Evolutionary conservation across 2,329 filamentous ascomycete genomes (phyloP), one percentile per base, ranked within the genome.

Genomic region (Penicillium oxalicum): DNA sequence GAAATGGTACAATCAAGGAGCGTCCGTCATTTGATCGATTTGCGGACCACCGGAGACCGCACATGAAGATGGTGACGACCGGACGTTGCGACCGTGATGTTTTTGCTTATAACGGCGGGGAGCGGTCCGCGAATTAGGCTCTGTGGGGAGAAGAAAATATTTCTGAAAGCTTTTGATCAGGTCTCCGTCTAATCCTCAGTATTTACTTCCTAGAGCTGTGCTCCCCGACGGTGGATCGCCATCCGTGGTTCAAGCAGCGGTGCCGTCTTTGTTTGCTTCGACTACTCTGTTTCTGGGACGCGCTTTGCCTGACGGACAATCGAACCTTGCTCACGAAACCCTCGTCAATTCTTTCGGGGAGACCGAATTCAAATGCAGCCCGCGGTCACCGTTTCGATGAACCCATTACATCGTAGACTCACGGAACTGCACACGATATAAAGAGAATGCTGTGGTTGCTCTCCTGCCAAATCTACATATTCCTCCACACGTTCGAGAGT

Each of bases 1-100:
- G 29, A 32, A 11, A 32, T 18, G 29, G 2, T 5, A 32, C 7
- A 32, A 7, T 8, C 29, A 8, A 32, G 29, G 29, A 32, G 18
- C 36, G 9, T 11, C 32, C 42, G 53, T 58, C 53, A 58, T 40
- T 56, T 56, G 53, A 54, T 43, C 38, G 29, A 32, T 32, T 32
- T 32, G 42, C 42, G 42, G 42, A 18, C 42, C 26, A 24, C 32
- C 42, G 42, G 41, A 44, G 24, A 43, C 25, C 9, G n/a, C 29
- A 11, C 8, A 3, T 7, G 29, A 7, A 11, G 29, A 5, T 7
- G 29, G 29, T 11, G 8, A 32, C 29, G 3, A 11, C 7, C 8
- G 29, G 29, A 32, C 11, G 12, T 18, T 35, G 42, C 33, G 32
- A 44, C 42, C 33, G 32, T 44, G 33, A 25, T 5, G 9, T 9